phyloP scores from a whole-genome alignment of 169 alveolate genomes.

The Blepharisma undulans region DNA sequence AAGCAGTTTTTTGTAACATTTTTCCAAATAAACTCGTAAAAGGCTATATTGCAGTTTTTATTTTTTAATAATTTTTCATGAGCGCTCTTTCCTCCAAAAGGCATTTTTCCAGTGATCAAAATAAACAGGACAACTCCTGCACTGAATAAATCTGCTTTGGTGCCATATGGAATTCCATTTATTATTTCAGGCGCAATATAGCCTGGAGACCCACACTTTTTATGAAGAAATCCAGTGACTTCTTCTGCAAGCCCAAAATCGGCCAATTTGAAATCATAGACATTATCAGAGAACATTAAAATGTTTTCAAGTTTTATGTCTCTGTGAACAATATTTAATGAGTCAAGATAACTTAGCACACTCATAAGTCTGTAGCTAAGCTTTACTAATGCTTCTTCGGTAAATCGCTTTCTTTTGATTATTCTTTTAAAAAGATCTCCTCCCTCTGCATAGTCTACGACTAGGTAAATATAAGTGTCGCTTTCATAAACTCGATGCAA shows the following conservation, averaged over 20 bases:
- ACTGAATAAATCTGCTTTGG: constrained; percentile 70
- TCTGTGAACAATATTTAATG: constrained; percentile 61
- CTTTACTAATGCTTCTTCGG: constrained; percentile 53
- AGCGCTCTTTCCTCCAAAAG: constrained; percentile 47
- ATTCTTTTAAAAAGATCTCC: constrained; percentile 65
- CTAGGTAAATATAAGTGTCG: constrained; percentile 29
- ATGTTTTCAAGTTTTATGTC: constrained; percentile 79
- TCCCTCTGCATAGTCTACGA: constrained; percentile 72
- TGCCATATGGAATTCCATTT: constrained; percentile 52
- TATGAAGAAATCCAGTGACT: not conserved
- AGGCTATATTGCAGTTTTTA: not conserved
- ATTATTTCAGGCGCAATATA: constrained; percentile 82
- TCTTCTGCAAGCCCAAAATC: constrained; percentile 22
- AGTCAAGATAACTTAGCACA: constrained; percentile 36
- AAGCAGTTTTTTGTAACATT: constrained; percentile 7
- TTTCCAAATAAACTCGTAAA: constrained; percentile 30
- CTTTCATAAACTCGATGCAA: constrained; percentile 6
- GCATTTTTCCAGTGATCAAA: constrained; percentile 59
- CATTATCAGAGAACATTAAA: constrained; percentile 45
- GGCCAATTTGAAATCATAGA: constrained; percentile 31
- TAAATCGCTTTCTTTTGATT: constrained; percentile 19
- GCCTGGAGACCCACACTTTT: constrained; percentile 64
- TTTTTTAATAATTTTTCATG: not conserved
- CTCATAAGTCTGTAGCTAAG: constrained; percentile 47
- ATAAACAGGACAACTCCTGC: constrained; percentile 68